Base-by-base conservation (phyloP, 495 filamentous ascomycete species). In the Aspergillus wentii region DNA sequence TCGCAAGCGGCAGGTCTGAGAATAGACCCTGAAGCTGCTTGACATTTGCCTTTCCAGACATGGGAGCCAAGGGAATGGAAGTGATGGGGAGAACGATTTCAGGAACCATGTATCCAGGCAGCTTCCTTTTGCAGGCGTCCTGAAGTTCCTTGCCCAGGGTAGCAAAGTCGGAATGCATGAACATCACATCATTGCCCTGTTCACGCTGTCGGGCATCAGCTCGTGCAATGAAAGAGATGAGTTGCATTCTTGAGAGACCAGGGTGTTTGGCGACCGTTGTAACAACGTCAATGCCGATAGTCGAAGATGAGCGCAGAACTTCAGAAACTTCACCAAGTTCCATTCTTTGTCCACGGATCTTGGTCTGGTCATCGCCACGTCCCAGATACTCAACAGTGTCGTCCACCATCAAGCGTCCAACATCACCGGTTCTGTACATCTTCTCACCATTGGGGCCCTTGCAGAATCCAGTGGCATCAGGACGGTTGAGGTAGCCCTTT, bases 401-500 rank as follows among this genome's bases (percentile, higher is more conserved):
- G 47, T 71, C 68, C 5, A 54, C 44, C 47, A 73, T 56, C 35
- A 73, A 48, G 5, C 69, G 59, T n/a, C 68, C 69, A 8, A 64
- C 55, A 33, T 73, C 69, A n/a, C 69, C 69, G 21, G 69, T 73
- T 13, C 69, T 54, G 28, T 73, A 73, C 45, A 73, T 66, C 30
- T 55, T 69, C 33, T 62, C 55, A 11, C 53, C 56, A 22, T 53
- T 49, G 28, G 62, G 65, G 3, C 61, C 48, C 5, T 47, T 49
- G 15, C 63, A 52, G 38, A 71, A 73, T 11, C 68, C 61, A 6
- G 60, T 64, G 15, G 68, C 63, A 20, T 88, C 78, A 3, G 78
- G 71, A 3, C 87, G 73, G 28, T 90, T 90, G 26, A 92, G 68
- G 48, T 96, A 96, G 0, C 89, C 90, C 47, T 83, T 88, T 5